Evolutionary conservation across 805 yeast genomes (phyloP).

Genomic region (Candida caryicola): DNA sequence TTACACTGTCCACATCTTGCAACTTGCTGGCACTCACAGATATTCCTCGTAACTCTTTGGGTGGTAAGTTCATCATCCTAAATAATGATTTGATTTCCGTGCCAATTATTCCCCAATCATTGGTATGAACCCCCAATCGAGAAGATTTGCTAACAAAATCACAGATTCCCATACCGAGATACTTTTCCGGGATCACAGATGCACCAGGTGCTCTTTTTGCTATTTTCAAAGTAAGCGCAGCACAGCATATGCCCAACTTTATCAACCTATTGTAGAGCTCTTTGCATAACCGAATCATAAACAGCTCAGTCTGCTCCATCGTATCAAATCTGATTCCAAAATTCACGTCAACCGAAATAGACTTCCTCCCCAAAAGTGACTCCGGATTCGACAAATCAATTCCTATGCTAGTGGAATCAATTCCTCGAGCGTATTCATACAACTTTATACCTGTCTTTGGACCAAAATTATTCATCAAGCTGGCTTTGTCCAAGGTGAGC

Average conservation of each 20-base stretch:
- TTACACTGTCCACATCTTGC: slow-evolving; percentile 24
- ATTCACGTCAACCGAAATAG: slow-evolving; percentile 83
- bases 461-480: slow-evolving; percentile 56
- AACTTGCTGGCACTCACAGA: slow-evolving; percentile 67
- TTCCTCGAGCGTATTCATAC: slow-evolving; percentile 59
- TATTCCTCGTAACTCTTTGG: slow-evolving; percentile 72
- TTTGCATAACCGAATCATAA: slow-evolving; percentile 52
- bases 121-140: slow-evolving; percentile 58
- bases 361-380: slow-evolving; percentile 54
- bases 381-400: slow-evolving; percentile 48
- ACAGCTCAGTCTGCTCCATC: slow-evolving; percentile 59
- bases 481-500: slow-evolving; percentile 25
- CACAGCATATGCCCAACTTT: slow-evolving; percentile 47
- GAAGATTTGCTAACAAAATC: slow-evolving; percentile 59
- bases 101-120: slow-evolving; percentile 57
- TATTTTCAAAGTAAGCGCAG: slow-evolving; percentile 61
- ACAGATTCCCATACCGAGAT: slow-evolving; percentile 81
- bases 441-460: slow-evolving; percentile 66
- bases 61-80: slow-evolving; percentile 56
- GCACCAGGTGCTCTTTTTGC: slow-evolving; percentile 64
- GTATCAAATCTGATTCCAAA: slow-evolving; percentile 82
- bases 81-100: slow-evolving; percentile 57
- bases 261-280: slow-evolving; percentile 59
- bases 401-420: slow-evolving; percentile 60
- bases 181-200: slow-evolving; percentile 73